Evolutionary conservation across 306 rosid genomes (phyloP), one percentile per base, ranked within the genome.

Genomic region (Lagenaria siceraria): DNA sequence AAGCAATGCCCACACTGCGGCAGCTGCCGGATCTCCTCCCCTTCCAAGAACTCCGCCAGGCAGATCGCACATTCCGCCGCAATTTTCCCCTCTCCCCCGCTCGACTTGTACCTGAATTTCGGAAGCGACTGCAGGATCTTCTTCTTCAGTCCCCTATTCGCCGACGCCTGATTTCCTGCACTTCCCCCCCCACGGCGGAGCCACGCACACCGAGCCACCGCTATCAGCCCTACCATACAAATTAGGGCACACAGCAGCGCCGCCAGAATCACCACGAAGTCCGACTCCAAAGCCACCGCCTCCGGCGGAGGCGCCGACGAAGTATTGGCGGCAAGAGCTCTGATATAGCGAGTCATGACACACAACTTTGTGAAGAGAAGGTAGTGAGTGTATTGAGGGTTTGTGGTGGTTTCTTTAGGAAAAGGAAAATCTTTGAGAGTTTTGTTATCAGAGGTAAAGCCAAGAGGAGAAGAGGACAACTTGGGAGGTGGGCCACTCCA

Each of bases 131-230:
- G 90, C 10, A 93, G 83, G 10, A 88, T 92, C 85, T 93, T 93
- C 88, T 93, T 93, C 81, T 89, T 93, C 0, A 90, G 43, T 0
- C 98, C 96, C 10, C 88, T 89, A 82, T 90, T 90, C 21, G 92
- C 94, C 31, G 82, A 21, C 0, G 92, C 73, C 15, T 75, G 86
- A 9, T 52, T 55, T 0, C 84, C 52, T 0, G 53, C 7, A 1
- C 19, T 12, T 15, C 35, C 52, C 0, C 52, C 83, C 4, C 82
- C 81, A 21, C 91, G 92, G 18, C 96, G 89, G 64, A 90, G 87
- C 96, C 96, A 93, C 1, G 98, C 85, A 74, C 98, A 93, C 42
- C 96, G 86, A 0, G 91, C 98, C 6, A 93, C 95, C 13, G 98
- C 96, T 3, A 90, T 76, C 0, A 93, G 85, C 1, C 98, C 96